phyloP scores from a whole-genome alignment of 495 filamentous ascomycete species.

The Pseudomonodictys pantanalensis region DNA sequence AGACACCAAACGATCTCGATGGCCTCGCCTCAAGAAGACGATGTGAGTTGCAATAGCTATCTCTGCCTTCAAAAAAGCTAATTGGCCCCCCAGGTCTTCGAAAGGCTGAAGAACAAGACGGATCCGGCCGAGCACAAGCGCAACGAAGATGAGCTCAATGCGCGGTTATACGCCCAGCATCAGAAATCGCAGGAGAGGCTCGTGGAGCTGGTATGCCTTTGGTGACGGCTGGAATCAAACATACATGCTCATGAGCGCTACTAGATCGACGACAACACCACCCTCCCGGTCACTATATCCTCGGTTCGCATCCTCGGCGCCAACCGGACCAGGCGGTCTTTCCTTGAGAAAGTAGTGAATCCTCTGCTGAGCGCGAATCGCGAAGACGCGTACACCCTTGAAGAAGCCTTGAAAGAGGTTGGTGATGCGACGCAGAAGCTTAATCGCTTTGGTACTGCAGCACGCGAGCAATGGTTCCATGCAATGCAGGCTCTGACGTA shows the following conservation, averaged over 20 bases:
- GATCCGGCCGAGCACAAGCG: conserved; percentile 61
- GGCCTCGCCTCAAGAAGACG: conserved; percentile 52
- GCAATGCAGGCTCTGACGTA: background rate
- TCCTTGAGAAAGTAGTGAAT: conserved; percentile 74
- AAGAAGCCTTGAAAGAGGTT: conserved; percentile 70
- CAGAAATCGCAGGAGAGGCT: conserved; percentile 64
- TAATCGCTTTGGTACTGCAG: conserved; percentile 64
- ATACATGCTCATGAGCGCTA: background rate
- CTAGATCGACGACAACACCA: conserved; percentile 76
- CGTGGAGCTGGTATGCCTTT: conserved; percentile 49
- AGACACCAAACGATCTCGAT: conserved; percentile 43
- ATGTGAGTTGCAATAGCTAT: conserved; percentile 43
- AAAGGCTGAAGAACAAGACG: conserved; percentile 58
- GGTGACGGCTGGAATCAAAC: background rate
- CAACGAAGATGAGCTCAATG: conserved; percentile 60
- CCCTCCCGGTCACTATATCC: conserved; percentile 74
- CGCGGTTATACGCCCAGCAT: conserved; percentile 60
- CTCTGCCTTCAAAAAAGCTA: background rate
- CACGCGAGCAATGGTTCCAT: background rate
- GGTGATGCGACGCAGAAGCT: conserved; percentile 68
- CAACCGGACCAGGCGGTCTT: conserved; percentile 69
- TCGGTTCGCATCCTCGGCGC: conserved; percentile 77
- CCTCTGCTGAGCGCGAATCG: conserved; percentile 69
- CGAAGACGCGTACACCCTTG: conserved; percentile 67
- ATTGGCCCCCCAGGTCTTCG: conserved; percentile 55